Base-by-base conservation (phyloP, 2,329 filamentous ascomycete species). In the Apiospora marii region DNA sequence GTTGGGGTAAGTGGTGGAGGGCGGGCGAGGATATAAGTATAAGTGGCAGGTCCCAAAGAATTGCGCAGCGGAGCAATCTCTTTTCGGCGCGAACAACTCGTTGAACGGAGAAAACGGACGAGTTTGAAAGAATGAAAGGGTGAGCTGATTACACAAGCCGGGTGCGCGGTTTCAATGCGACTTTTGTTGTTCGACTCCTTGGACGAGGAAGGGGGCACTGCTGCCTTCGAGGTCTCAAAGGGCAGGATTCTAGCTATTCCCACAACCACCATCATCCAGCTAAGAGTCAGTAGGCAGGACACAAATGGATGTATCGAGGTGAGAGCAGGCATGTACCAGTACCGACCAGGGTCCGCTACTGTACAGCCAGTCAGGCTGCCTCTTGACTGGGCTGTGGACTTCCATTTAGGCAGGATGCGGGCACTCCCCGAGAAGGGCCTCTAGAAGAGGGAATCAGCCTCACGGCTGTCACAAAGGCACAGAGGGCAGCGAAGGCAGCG, bases 191-290 rank as follows among this genome's bases (percentile, higher is more conserved):
- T 64, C 67, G 64, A 73, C 61, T 41, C 37, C 37, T 49, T 24
- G 58, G 58, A 64, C 58, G 67, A 68, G 69, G 61, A 73, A 67
- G 69, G 30, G 72, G 69, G 72, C 61, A 71, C 53, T 73, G 72
- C 72, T 73, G 72, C 72, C 69, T 73, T 73, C 72, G 44, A 43
- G 37, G 69, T 61, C 72, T 48, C 34, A 44, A 44, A 51, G 69
- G 30, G 61, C 12, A 27, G 58, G 67, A 48, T 37, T 58, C 61
- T 14, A 70, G 34, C 58, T 64, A 68, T 44, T 53, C 30, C 27
- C 43, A 61, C 51, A 58, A 64, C 41, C 41, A n/a, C 44, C 43
- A 48, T 51, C 69, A 41, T 14, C 58, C 49, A 41, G 41, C 37
- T 41, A 53, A 64, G 49, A 41, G n/a, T 16, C 3, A 64, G 34